Evolutionary conservation across 2,329 filamentous ascomycete genomes (phyloP), one percentile per base, ranked within the genome.

Genomic region (Laburnicola sp.): DNA sequence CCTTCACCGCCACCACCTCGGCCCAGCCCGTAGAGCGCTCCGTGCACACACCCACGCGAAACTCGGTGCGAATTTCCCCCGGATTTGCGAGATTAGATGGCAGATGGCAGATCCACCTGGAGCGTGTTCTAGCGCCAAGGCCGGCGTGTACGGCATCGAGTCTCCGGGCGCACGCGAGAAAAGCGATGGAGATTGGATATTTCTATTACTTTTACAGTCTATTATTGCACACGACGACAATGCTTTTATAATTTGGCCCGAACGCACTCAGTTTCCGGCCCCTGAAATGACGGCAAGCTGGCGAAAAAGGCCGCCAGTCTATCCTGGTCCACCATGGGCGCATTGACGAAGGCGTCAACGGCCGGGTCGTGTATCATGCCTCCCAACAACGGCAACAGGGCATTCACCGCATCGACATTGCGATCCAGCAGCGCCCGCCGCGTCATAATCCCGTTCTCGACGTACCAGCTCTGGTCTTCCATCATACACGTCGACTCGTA

Each of bases 381-480:
- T 34, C 34, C 41, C 28, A 44, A 34, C 27, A 44, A 32, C 28
- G 41, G 28, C 41, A 44, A 32, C n/a, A 44, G 26, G 27, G 27
- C 6, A 32, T 22, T 34, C 30, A 35, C 23, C 30, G 41, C 41
- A 23, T 44, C 41, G 41, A 44, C 41, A 44, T 44, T 9, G 27
- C 41, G 27, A 32, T 44, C 10, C n/a, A 44, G 28, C 41, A 44
- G 27, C 41, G n/a, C 41, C 41, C 34, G 41, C 26, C 41, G 26
- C 41, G 41, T 21, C 41, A 44, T 34, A 31, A 44, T 34, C n/a
- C 41, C 41, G 21, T 44, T 44, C 41, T 44, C 41, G 34, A 44
- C 41, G 28, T 44, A 44, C 41, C 41, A 44, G 23, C 41, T 34
- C 41, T 34, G 28, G 21, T 34, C 41, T 34, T 34, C 41, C 41